These are phyloP conservation scores for Fusarium sublunatum DNA, from an alignment of 2,329 filamentous ascomycete genomes.

Conservation along the genomic window DNA sequence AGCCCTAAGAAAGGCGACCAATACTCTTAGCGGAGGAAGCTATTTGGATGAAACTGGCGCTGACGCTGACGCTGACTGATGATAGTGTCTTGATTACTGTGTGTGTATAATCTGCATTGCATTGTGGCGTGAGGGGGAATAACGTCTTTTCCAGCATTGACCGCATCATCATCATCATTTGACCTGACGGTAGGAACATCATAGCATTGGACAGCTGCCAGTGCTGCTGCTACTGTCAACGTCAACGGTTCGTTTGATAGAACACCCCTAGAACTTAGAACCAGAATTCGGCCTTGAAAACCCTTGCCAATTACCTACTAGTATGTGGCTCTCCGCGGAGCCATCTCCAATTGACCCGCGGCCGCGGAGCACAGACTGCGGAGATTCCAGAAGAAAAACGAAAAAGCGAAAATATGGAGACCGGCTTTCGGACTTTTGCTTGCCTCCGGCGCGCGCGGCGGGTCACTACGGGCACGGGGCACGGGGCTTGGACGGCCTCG, in stretches of 20 bases:
- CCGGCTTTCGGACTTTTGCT: slow-evolving; percentile 48
- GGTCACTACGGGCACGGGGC: slow-evolving; percentile 15
- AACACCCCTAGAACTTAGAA: too few species aligned
- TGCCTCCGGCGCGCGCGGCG: slow-evolving; percentile 39
- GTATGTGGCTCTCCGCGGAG: slow-evolving; percentile 18
- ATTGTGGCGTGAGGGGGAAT: neutral
- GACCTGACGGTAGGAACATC: too few species aligned
- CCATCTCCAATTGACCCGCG: slow-evolving; percentile 3
- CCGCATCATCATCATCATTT: slow-evolving; percentile 14
- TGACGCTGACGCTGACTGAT: slow-evolving; percentile 29
- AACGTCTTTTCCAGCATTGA: slow-evolving; percentile 1
- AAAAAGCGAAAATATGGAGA: slow-evolving; percentile 7
- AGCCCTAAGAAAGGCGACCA: slow-evolving; percentile 37
- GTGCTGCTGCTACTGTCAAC: too few species aligned
- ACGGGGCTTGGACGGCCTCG: slow-evolving; percentile 6
- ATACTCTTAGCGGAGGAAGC: slow-evolving; percentile 25
- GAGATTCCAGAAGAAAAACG: neutral
- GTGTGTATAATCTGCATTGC: neutral
- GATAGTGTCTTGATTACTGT: slow-evolving; percentile 5
- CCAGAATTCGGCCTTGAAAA: neutral
- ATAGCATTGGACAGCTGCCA: too few species aligned
- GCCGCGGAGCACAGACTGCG: slow-evolving; percentile 23
- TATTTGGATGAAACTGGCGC: slow-evolving; percentile 28
- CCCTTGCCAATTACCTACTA: too few species aligned
- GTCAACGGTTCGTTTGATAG: too few species aligned